Base-by-base conservation (phyloP, 768 basidiomycete species). In the Hebeloma cylindrosporum region DNA sequence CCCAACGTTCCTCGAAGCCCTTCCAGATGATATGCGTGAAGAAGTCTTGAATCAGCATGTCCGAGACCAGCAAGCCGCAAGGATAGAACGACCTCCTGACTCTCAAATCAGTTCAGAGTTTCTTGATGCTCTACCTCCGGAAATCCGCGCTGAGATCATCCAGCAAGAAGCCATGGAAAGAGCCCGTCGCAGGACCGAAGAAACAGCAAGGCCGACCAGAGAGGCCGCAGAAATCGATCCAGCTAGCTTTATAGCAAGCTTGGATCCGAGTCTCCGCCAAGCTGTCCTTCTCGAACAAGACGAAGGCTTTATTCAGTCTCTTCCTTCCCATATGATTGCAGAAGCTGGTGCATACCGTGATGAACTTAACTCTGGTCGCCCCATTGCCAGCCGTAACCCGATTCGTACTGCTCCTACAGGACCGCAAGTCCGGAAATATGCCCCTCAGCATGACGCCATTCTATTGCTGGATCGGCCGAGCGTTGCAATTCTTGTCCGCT, bases 1-100 rank as follows among this genome's bases (percentile, higher is more conserved):
- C 62, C 92, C 94, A 2, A 93, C 92, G 4, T 99, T 99, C 78
- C 72, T 99, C 45, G 93, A 97, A 67, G 96, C 96, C 18, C 70
- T 99, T 7, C 96, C 96, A 0, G 96, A 99, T 60, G 95, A 98
- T 53, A 98, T 99, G 87, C 82, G 96, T 39, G 95, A 96, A 61
- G 96, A 99, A 60, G 93, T 99, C 26, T 75, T 99, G 41, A 93
- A 94, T 57, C 96, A 99, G 60, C 95, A 99, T 60, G 83, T 97
- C 54, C 85, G 93, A 7, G 96, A 98, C 56, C 90, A 85, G 48
- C 83, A 86, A 29, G 83, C 88, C 8, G 82, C 91, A 3, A 74
- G 82, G 59, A 71, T 83, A 44, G 86, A 86, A 61, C 76, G 80
- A 34, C 87, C 80, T 25, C 72, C 79, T 13, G 92, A 92, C 54